These are phyloP conservation scores for Starmera pachycereana DNA, from an alignment of 805 yeast species.

Conservation along the genomic window DNA sequence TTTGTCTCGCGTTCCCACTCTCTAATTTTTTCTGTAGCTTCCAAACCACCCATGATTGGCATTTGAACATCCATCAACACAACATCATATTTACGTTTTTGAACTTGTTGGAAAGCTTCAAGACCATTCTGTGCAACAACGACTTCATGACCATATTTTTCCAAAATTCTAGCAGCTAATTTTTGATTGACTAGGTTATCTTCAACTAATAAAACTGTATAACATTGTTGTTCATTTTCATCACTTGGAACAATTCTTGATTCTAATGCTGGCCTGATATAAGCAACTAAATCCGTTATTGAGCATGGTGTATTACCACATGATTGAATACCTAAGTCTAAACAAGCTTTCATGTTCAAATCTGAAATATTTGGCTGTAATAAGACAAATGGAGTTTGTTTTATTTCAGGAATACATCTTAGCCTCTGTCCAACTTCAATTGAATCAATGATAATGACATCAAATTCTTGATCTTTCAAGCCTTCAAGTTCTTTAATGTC, in stretches of 20 bases:
- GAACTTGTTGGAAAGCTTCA: constrained; percentile 71
- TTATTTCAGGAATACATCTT: constrained; percentile 63
- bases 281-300: constrained; percentile 70
- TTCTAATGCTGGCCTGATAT: constrained; percentile 76
- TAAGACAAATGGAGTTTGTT: constrained; percentile 76
- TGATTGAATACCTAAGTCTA: constrained; percentile 79
- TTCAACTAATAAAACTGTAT: constrained; percentile 71
- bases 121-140: constrained; percentile 81
- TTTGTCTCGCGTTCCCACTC: constrained; percentile 80
- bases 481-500: constrained; percentile 43
- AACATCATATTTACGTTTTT: constrained; percentile 61
- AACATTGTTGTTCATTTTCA: constrained; percentile 67
- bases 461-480: constrained; percentile 46
- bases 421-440: constrained; percentile 63
- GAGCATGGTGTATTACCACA: constrained; percentile 87
- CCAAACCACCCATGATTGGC: constrained; percentile 96
- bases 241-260: constrained; percentile 72
- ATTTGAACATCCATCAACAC: constrained; percentile 90
- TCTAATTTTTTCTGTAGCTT: constrained; percentile 77
- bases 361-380: constrained; percentile 68
- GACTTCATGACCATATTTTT: constrained; percentile 77
- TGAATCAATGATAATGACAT: constrained; percentile 75
- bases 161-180: constrained; percentile 74
- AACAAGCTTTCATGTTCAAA: constrained; percentile 69
- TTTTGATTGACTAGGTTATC: constrained; percentile 84